Evolutionary conservation across 257 asterid genomes (phyloP).

Genomic region (Anisodus acutangulus): DNA sequence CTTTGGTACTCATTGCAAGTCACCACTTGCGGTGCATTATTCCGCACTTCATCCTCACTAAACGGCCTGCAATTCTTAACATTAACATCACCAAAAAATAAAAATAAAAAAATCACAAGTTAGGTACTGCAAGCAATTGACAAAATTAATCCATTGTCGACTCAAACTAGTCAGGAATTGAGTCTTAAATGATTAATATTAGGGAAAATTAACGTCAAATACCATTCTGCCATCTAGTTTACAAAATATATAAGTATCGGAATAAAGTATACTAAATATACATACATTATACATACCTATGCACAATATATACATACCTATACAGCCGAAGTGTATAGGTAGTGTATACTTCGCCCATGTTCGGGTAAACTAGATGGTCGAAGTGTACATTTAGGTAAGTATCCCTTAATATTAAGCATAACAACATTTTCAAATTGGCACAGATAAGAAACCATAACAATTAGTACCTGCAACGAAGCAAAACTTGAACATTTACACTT

Average conservation of each 20-base stretch:
- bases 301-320: no score
- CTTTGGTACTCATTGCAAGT: constrained; percentile 77
- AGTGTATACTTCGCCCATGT: no score
- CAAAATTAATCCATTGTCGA: not conserved
- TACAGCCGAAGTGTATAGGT: no score
- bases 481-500: constrained; percentile 92
- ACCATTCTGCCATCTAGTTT: no score
- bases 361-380: no score
- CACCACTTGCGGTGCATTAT: constrained; percentile 94
- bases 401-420: no score
- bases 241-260: no score
- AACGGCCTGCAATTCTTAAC: constrained; percentile 60
- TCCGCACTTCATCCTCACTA: constrained; percentile 82
- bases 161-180: not conserved
- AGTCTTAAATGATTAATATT: not conserved
- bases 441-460: not conserved
- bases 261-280: no score
- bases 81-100: not conserved
- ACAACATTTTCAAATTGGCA: not conserved
- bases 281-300: no score
- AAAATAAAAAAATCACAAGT: not conserved
- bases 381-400: no score
- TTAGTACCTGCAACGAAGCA: constrained; percentile 89
- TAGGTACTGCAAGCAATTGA: not conserved
- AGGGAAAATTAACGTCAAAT: no score